Evolutionary conservation across 345 rosid species (phyloP).

Genomic region (Brassica napus): Da-Ae NC_063438.1:22595001-22595500

Average conservation of each 20-base stretch:
- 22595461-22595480: not conserved
- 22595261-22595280: not conserved
- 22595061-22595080: not conserved
- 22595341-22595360: not conserved
- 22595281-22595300: not conserved
- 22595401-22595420: not conserved
- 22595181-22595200: not conserved
- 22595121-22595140: not conserved
- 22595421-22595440: not conserved
- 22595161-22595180: not conserved
- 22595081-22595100: slow-evolving; percentile 6
- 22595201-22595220: not conserved
- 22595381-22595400: not conserved
- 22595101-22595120: slow-evolving; percentile 3
- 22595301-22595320: too few species aligned
- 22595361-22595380: not conserved
- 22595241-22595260: not conserved
- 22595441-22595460: not conserved
- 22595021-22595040: slow-evolving; percentile 48
- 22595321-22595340: not conserved
- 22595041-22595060: slow-evolving; percentile 42
- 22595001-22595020: slow-evolving; percentile 45
- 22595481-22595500: not conserved
- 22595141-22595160: not conserved
- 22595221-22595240: not conserved